These are phyloP conservation scores for Penicillium bovifimosum DNA, from an alignment of 495 filamentous ascomycete genomes.

Conservation along the genomic window DNA sequence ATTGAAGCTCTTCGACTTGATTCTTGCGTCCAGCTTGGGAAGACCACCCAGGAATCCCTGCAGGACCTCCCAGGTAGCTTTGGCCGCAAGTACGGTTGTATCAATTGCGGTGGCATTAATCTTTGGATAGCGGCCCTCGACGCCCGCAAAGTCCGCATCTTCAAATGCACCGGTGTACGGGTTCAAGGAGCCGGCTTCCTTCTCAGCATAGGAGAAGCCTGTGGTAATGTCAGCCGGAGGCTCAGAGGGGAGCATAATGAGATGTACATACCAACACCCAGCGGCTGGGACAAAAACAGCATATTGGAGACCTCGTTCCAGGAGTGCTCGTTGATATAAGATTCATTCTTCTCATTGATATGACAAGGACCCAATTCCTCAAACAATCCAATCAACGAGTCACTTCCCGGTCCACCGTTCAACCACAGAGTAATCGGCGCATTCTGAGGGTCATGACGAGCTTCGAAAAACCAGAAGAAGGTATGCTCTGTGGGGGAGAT, in stretches of 20 bases:
- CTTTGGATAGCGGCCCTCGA: slow-evolving; percentile 43
- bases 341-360: slow-evolving; percentile 47
- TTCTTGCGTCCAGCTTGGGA: slow-evolving; percentile 42
- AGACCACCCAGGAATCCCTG: slow-evolving; percentile 52
- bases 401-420: slow-evolving; percentile 51
- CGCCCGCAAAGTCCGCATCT: slow-evolving; percentile 34
- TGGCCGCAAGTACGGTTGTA: slow-evolving; percentile 50
- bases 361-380: slow-evolving; percentile 60
- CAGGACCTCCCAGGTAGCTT: slow-evolving; percentile 53
- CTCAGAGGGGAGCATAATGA: neutral
- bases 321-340: slow-evolving; percentile 53
- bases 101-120: slow-evolving; percentile 44
- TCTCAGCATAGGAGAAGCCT: slow-evolving; percentile 52
- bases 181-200: slow-evolving; percentile 39
- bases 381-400: slow-evolving; percentile 67
- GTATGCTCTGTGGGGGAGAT: slow-evolving; percentile 39
- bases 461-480: slow-evolving; percentile 50
- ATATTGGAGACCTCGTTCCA: slow-evolving; percentile 73
- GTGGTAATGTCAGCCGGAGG: neutral
- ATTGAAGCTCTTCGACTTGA: slow-evolving; percentile 49
- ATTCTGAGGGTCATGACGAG: slow-evolving; percentile 43
- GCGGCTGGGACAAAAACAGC: slow-evolving; percentile 66
- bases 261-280: slow-evolving; percentile 43
- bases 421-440: slow-evolving; percentile 49
- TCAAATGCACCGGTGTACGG: slow-evolving; percentile 39